Base-by-base conservation (phyloP, 352 stramenopile species). In the Globisporangium echinulatum region DNA sequence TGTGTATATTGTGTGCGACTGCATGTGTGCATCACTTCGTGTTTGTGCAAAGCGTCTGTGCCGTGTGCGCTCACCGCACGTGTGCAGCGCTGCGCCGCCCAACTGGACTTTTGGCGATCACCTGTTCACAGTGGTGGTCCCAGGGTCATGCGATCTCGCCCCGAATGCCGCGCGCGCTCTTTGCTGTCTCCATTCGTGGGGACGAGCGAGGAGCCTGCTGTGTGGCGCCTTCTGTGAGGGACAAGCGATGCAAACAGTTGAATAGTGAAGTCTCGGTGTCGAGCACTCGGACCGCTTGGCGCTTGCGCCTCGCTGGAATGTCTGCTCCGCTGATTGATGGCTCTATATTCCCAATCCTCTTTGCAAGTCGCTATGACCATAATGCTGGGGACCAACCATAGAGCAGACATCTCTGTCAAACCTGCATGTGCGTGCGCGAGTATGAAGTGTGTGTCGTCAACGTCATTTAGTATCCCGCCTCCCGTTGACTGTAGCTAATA, bases 331-430 rank as follows among this genome's bases (percentile, higher is more conserved):
- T 61, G 84, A 90, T 94, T 80, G 84, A 94, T 87, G 82, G 84
- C 84, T 91, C 82, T 86, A 94, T 94, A 94, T 94, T 94, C 84
- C 84, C 82, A 92, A 80, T 94, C 84, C 91, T 90, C 74, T 92
- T 63, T 89, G 81, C 82, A 87, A 90, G 79, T 90, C 84, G 63
- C 63, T 84, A 73, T 38, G 84, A 90, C 84, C 4, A 85, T 94
- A 77, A 94, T 94, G 82, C 79, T 91, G 73, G 84, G 87, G 84
- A 94, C 74, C 66, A 89, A 94, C 84, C 84, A 94, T 94, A 88
- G 84, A 90, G 84, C 84, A 89, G 62, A 94, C 69, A 94, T 75
- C 33, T 49, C 62, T 59, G 49, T 63, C 37, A 60, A 54, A 17
- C 9, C 11, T 62, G 57, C 7, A 50, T 59, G 51, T 54, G 49